These are phyloP conservation scores for Emergomyces orientalis DNA, from an alignment of 2,329 filamentous ascomycete genomes.

Conservation along the genomic window DNA sequence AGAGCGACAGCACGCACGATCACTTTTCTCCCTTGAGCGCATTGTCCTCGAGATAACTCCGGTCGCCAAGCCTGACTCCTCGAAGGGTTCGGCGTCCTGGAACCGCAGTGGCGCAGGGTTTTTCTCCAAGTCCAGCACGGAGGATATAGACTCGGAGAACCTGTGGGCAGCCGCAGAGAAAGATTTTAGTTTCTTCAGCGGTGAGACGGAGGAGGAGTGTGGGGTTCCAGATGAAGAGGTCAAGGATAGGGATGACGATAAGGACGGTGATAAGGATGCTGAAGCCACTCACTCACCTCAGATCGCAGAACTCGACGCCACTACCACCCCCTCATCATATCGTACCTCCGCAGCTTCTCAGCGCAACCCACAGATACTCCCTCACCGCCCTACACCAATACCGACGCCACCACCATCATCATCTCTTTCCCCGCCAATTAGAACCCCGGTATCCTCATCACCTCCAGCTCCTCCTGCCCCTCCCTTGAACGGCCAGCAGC, in stretches of 20 bases:
- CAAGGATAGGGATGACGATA: slow-evolving; percentile 2
- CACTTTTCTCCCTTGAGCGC: slow-evolving; percentile 47
- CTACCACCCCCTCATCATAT: background rate
- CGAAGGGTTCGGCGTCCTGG: slow-evolving; percentile 26
- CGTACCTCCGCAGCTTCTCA: background rate
- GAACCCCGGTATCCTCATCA: background rate
- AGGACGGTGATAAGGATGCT: background rate
- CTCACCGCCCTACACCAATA: background rate
- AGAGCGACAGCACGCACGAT: slow-evolving; percentile 41
- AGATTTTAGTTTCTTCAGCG: slow-evolving; percentile 52
- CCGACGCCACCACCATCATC: background rate
- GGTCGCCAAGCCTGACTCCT: slow-evolving; percentile 16
- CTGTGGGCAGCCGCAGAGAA: slow-evolving; percentile 51
- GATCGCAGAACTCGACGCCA: background rate
- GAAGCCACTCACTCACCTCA: background rate
- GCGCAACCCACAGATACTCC: background rate
- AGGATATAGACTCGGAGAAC: slow-evolving; percentile 50
- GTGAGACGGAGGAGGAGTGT: slow-evolving; percentile 33
- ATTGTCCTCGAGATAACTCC: slow-evolving; percentile 48
- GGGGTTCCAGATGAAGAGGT: slow-evolving; percentile 39
- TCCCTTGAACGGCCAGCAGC: slow-evolving; percentile 3
- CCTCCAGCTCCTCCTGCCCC: background rate
- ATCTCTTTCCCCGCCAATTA: background rate
- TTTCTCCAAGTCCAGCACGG: slow-evolving; percentile 44
- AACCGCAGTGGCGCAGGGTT: slow-evolving; percentile 36